Evolutionary conservation across 2,329 filamentous ascomycete genomes (phyloP), one percentile per base, ranked within the genome.

Genomic region (Ophiostoma sp.): DNA sequence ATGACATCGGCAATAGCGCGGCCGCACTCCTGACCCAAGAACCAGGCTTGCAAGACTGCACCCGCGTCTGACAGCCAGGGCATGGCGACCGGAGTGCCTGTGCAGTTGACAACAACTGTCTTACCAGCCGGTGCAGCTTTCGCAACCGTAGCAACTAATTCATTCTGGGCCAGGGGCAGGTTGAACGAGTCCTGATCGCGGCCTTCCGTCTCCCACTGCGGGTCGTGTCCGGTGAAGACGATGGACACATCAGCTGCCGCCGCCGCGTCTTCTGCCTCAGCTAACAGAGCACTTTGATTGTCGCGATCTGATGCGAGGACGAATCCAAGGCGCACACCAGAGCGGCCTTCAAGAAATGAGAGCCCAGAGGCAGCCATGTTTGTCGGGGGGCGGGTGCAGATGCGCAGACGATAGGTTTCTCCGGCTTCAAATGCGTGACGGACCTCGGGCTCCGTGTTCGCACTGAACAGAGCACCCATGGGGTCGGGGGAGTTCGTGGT

Each of bases 151-250:
- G 85, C 81, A 67, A 91, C 81, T 4, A 91, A 82, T 47, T 83
- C 82, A 74, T 91, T 87, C 73, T 88, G 85, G 74, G 79, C 84
- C 55, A 79, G 83, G 70, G 83, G 78, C 45, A 78, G 79, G 52
- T 86, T 85, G 4, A 89, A 78, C 70, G 85, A 84, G 83, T 87
- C 85, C 68, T 80, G 85, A 67, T 81, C 79, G 60, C 88, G 83
- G 74, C 91, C 89, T 69, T 89, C 89, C 0, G 88, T 88, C 76
- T 91, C 89, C 2, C 87, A 90, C 74, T 92, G 89, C 88, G 88
- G 91, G 75, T 92, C 89, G 5, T 85, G 85, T 74, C 91, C 89
- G 1, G 91, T 80, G 1, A 89, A 89, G 11, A 90, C 84, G 65
- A 91, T 83, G 1, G 92, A 82, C 6, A 92, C 79, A 2, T 88